A percentile compares a stretch with the other conserved stretches of the same genome.
Evolutionary conservation across 2,329 filamentous ascomycete species (phyloP).

Genomic region (Fusarium luffae): DNA sequence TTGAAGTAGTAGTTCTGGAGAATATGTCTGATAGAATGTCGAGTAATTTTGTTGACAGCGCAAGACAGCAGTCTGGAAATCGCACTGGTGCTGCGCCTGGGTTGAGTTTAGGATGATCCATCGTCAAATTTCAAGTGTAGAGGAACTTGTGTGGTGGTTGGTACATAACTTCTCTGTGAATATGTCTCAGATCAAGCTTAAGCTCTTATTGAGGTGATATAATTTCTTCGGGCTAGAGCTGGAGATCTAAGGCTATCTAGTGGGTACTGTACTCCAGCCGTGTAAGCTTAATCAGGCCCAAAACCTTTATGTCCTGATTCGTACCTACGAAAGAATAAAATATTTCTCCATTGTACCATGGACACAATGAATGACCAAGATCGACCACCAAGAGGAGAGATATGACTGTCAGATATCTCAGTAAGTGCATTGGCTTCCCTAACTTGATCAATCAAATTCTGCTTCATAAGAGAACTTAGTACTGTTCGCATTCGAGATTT

Average conservation of each 20-base stretch:
- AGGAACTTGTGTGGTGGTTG: not conserved
- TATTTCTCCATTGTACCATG: not conserved
- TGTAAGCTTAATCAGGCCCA: not conserved
- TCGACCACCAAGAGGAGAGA: constrained; percentile 4
- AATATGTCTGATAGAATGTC: constrained; percentile 24
- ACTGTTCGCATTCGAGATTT: not conserved
- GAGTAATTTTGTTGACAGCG: constrained; percentile 44
- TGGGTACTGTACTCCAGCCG: not conserved
- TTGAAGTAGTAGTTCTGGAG: not conserved
- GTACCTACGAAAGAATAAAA: not conserved
- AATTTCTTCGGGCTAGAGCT: not conserved
- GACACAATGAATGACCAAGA: not conserved
- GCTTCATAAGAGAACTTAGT: not conserved
- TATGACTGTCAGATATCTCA: not conserved
- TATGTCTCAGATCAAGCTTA: not conserved
- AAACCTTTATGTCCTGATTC: not conserved
- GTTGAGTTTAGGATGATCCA: constrained; percentile 32
- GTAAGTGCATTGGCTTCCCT: not conserved
- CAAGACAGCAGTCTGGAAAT: constrained; percentile 47
- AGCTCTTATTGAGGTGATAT: not conserved
- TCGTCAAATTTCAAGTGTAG: not conserved
- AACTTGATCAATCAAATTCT: not conserved
- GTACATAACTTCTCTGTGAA: not conserved
- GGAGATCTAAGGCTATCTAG: not conserved
- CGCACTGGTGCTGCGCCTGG: constrained; percentile 30